phyloP scores from a whole-genome alignment of 768 basidiomycete genomes.

The Fistulinella prunicolor region DNA sequence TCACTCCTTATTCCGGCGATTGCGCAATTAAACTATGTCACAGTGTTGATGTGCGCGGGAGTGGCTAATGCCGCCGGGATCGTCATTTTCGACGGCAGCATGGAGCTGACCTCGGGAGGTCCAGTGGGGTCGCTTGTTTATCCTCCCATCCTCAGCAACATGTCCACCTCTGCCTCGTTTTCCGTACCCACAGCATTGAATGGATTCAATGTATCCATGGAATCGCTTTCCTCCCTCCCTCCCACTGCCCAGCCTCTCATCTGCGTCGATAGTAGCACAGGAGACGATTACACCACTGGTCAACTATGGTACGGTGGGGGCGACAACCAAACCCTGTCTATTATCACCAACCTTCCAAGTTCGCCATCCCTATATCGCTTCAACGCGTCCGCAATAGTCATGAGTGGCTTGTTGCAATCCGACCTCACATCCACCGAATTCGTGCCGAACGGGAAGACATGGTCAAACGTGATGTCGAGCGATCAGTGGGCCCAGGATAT shows the following conservation, averaged over 20 bases:
- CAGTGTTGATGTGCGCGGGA: neutral
- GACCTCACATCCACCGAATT: no score
- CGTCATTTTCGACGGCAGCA: neutral
- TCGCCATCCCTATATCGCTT: neutral
- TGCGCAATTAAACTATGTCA: neutral
- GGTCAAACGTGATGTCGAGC: neutral
- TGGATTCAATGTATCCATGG: constrained; percentile 5
- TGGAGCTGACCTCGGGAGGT: no score
- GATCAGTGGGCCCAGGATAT: constrained; percentile 2
- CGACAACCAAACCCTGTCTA: neutral
- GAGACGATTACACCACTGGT: neutral
- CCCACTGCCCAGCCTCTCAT: constrained; percentile 1
- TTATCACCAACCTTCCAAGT: neutral
- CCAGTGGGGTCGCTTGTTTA: neutral
- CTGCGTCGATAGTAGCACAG: neutral
- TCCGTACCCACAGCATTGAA: neutral
- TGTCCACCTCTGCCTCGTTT: neutral
- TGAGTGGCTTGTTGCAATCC: neutral
- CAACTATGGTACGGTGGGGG: neutral
- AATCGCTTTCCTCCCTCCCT: neutral
- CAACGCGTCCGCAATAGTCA: neutral
- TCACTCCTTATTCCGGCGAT: neutral
- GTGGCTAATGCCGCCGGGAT: neutral
- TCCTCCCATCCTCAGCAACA: no score
- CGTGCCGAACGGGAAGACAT: neutral